Base-by-base conservation (phyloP, 2,329 filamentous ascomycete species). In the Phaeomoniella chlamydospora region DNA sequence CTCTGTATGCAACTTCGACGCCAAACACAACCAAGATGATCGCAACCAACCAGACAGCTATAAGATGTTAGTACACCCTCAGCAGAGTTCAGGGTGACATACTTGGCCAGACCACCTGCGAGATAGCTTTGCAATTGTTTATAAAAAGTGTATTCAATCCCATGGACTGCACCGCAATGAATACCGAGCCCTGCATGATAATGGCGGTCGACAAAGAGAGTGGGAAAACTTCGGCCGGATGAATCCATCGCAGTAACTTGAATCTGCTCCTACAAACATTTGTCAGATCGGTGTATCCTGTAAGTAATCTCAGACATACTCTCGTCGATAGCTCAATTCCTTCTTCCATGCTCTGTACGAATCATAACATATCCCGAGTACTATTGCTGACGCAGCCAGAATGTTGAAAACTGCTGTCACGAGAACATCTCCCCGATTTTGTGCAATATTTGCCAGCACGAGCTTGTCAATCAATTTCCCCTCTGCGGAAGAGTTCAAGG, bases 21-120 rank as follows among this genome's bases (percentile, higher is more conserved):
- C 46, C 44, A 38, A 51, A 48, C 2, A 44, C 39, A 18, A 52
- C 37, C 14, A 50, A 38, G 12, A 43, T 42, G 35, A 44, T 43
- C 13, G 44, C 45, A 22, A 49, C 41, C 30, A 49, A 41, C 49
- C 49, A 52, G 4, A 45, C 26, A 19, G 43, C 49, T 52, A 30
- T 30, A 16, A 11, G 16, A 14, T 29, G 29, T 45, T 19, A 44
- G 42, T 31, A 6, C n/a, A 5, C 18, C 15, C 10, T 26, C 29
- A 9, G 18, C n/a, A 22, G 16, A 15, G 19, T 3, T 6, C 35
- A 18, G 3, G n/a, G 13, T 14, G 18, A 41, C 33, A 34, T 40
- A 48, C 48, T 39, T 34, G 43, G 44, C 41, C 48, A 50, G 10
- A 46, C 40, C 35, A 49, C 37, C 33, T 49, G 45, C 26, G 44